Conservation (phyloP, 2,329 filamentous ascomycete species). For the Niveomyces coronatus region DNA sequence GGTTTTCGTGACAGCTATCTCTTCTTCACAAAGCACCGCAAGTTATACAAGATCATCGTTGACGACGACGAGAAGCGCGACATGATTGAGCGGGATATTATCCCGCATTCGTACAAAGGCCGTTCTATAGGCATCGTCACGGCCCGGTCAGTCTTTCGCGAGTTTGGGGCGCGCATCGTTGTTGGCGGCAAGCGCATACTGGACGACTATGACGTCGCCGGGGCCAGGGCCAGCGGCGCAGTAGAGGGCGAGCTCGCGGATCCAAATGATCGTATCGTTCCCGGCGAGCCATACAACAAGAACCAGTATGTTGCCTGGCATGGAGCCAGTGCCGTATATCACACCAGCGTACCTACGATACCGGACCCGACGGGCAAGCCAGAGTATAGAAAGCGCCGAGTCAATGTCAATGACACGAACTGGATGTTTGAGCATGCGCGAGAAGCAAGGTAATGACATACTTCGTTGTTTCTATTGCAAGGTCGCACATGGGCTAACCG, state of each 20-base stretch:
- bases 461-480: neutral
- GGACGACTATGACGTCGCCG: slow-evolving; percentile 81
- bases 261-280: slow-evolving; percentile 69
- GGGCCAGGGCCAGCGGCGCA: slow-evolving; percentile 64
- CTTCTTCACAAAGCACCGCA: slow-evolving; percentile 96
- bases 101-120: slow-evolving; percentile 97
- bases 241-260: slow-evolving; percentile 87
- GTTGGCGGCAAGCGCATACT: slow-evolving; percentile 78
- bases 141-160: slow-evolving; percentile 89
- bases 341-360: slow-evolving; percentile 68
- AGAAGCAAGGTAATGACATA: slow-evolving; percentile 60
- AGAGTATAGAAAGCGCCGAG: slow-evolving; percentile 72
- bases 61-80: slow-evolving; percentile 96
- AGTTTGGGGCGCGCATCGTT: slow-evolving; percentile 90
- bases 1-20: slow-evolving; percentile 97
- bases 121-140: slow-evolving; percentile 95
- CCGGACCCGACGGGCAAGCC: slow-evolving; percentile 66
- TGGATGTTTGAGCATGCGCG: slow-evolving; percentile 95
- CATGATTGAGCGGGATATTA: slow-evolving; percentile 88
- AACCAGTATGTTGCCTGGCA: slow-evolving; percentile 99
- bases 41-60: slow-evolving; percentile 96
- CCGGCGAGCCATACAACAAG: slow-evolving; percentile 86
- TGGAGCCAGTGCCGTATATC: slow-evolving; percentile 90
- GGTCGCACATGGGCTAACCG: too few relatives aligned
- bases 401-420: slow-evolving; percentile 84